phyloP scores from a whole-genome alignment of 2,329 filamentous ascomycete genomes.

The Neofusicoccum cordaticola region DNA sequence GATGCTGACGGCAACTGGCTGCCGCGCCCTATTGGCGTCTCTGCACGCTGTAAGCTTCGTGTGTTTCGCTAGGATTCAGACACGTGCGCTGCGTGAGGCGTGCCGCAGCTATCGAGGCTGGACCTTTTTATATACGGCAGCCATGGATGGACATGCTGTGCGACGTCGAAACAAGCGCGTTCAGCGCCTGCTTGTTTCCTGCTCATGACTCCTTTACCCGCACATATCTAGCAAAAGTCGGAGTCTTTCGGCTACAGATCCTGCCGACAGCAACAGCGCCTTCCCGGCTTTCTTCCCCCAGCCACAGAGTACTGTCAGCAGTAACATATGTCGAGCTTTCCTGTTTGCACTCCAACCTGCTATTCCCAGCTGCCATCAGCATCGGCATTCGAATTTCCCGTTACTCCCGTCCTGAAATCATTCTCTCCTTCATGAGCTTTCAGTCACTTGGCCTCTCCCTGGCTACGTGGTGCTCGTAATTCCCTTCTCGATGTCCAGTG shows the following conservation, averaged over 20 bases:
- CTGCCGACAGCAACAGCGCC: neutral
- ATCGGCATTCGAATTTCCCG: neutral
- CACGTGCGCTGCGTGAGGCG: constrained; percentile 6
- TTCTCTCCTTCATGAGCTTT: no score
- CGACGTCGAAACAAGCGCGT: neutral
- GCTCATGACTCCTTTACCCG: neutral
- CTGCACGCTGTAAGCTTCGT: neutral
- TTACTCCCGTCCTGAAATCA: no score
- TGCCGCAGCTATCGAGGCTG: neutral
- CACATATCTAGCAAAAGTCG: neutral
- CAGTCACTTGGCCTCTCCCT: neutral
- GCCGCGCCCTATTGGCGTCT: neutral
- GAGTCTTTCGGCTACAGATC: neutral
- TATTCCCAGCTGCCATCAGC: neutral
- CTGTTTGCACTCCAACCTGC: neutral
- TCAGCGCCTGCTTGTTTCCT: neutral
- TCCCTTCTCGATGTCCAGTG: neutral
- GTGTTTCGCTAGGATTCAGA: constrained; percentile 7
- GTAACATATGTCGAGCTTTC: no score
- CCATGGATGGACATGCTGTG: neutral
- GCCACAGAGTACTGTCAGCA: no score
- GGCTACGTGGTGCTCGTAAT: neutral
- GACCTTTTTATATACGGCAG: constrained; percentile 2
- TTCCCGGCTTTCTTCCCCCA: no score
- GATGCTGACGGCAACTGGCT: no score